Base-by-base conservation (phyloP, 805 yeast genomes). In the Metschnikowia corniflorae region DNA sequence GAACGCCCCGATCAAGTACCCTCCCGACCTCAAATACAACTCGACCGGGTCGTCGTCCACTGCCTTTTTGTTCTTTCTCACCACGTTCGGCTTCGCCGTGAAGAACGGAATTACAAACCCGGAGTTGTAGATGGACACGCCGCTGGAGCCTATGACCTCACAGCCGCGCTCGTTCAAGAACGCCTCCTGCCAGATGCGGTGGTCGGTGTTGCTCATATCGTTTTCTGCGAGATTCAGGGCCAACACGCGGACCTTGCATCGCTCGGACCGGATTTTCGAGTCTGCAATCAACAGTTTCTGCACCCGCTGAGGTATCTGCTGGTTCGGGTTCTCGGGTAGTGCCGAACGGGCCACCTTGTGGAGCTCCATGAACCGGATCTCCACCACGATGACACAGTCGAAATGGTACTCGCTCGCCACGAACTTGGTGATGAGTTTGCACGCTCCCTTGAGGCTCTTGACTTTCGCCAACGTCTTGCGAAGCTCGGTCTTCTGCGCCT, bases 71-170 rank as follows among this genome's bases (percentile, higher is more conserved):
- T 13, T 16, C 12, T 26, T 36, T 9, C 13, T 15, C n/a, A 37
- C 20, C 21, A 77, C 47, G 46, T 63, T 71, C 2, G 77, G 60
- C 14, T 61, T 57, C 23, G 60, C 57, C 37, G 71, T 61, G 50
- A 55, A 68, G 44, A 78, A 73, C 1, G 82, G 79, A 70, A 78
- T 68, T 15, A 75, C 60, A 3, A 74, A 42, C 0, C 84, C 85
- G 20, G 70, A 58, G 32, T 61, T 71, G 42, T 64, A 73, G 31
- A 53, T 53, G 6, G 69, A 54, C 18, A 44, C 37, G 23, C 39
- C 32, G 13, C 57, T 60, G 2, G 55, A 45, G 30, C 63, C 58
- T 22, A 55, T 58, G 49, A 73, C 72, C 10, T 55, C 56, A 4
- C 74, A 49, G 1, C 85, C 85, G 57, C 68, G 70, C 33, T 76